Percentiles rank a stretch among this genome's conserved stretches.
Evolutionary conservation across 352 stramenopile species (phyloP).

Genomic region (Aphanomyces invadans): DNA sequence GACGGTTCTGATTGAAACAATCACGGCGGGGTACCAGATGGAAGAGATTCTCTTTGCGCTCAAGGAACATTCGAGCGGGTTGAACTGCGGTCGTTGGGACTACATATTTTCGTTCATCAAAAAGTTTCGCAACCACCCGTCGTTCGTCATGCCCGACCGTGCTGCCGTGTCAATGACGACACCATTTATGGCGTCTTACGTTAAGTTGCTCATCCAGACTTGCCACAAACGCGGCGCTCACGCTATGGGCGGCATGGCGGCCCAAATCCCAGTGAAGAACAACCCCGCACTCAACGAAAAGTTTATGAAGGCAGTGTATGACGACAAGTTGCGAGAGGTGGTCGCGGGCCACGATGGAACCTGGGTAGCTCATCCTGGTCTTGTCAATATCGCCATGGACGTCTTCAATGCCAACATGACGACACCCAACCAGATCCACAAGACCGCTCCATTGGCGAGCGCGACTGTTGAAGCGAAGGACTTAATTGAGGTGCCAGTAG

Average conservation of each 20-base stretch:
- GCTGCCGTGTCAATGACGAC: constrained; percentile 91
- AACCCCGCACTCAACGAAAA: constrained; percentile 83
- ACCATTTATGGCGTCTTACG: constrained; percentile 92
- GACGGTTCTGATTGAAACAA: constrained; percentile 95
- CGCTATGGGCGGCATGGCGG: constrained; percentile 95
- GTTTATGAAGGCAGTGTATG: constrained; percentile 80
- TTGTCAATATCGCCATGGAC: constrained; percentile 89
- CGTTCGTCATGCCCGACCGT: constrained; percentile 90
- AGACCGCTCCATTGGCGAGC: constrained; percentile 29
- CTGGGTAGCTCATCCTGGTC: constrained; percentile 93
- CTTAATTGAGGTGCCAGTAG: constrained; percentile 52
- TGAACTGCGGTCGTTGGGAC: constrained; percentile 97
- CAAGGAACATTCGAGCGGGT: constrained; percentile 88
- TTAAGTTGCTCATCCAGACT: constrained; percentile 90
- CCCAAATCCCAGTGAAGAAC: constrained; percentile 93
- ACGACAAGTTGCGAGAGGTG: constrained; percentile 90
- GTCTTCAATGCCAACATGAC: constrained; percentile 93
- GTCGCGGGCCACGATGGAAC: constrained; percentile 90
- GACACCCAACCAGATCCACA: constrained; percentile 83
- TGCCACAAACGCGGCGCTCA: constrained; percentile 93
- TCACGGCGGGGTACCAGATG: constrained; percentile 96
- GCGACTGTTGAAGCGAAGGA: constrained; percentile 54
- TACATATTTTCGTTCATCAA: constrained; percentile 98
- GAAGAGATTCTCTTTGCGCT: constrained; percentile 95
- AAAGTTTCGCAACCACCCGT: constrained; percentile 85